Base-by-base conservation (phyloP, 2,329 filamentous ascomycete genomes). In the Colletotrichum sp. region DNA sequence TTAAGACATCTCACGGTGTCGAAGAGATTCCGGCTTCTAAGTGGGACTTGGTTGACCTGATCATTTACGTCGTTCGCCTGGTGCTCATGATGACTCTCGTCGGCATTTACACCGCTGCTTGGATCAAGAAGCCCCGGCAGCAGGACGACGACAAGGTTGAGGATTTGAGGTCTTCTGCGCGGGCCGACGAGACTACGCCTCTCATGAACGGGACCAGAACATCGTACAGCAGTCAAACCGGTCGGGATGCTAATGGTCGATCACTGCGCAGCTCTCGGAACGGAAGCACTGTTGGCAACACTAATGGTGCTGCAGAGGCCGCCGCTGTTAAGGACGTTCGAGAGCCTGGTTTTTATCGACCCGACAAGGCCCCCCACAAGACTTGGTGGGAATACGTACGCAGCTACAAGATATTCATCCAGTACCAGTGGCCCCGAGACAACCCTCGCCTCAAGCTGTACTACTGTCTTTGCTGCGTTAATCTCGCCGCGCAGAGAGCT, bases 341-440 rank as follows among this genome's bases (percentile, higher is more conserved):
- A 58, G 90, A 91, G 29, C 92, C 93, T 12, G 95, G 94, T 8
- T 98, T 98, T 87, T 97, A 97, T 82, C 93, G 96, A 78, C 96
- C 96, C 3, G 93, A 93, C 47, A 96, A 95, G 76, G 90, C 95
- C 11, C 96, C 95, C 4, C 94, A 94, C 78, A 95, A 94, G 77
- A 97, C 93, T 66, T 99, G 97, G 97, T 98, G 94, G 92, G 96
- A 98, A 81, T 99, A 99, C 82, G 87, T 98, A 74, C 92, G 93
- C 76, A 95, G 96, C 59, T 99, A 98, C 83, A 94, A 93, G 15
- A 88, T 98, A 66, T 98, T 99, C 84, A 97, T 98, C 82, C 96
- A 96, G 0, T 99, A 98, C 81, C 90, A 98, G 72, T 99, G 97
- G 97, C 97, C 97, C 1, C 93, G 92, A 79, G 96, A 96, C 80